Evolutionary conservation across 2,329 filamentous ascomycete genomes (phyloP), one percentile per base, ranked within the genome.

Genomic region (Pyricularia grisea): DNA sequence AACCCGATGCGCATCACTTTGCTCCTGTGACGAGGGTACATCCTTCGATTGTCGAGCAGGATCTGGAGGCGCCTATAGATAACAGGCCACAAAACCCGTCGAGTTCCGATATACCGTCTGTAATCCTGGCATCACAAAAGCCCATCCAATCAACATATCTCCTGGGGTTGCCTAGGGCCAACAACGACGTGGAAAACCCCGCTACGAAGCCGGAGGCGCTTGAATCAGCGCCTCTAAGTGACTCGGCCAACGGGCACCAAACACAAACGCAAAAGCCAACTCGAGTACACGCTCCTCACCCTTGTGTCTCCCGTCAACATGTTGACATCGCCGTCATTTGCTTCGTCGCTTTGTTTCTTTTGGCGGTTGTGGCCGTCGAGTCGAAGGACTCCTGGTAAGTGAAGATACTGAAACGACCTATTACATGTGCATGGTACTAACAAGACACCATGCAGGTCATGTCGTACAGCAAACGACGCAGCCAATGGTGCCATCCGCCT

Each of bases 341-440:
- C 65, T 69, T 78, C 28, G 74, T 75, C 0, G 67, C 74, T 12
- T 71, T 73, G 5, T 79, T 78, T 65, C 65, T 79, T 50, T 25
- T 75, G 28, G 72, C 75, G 9, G 74, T 79, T 28, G 70, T 78
- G 7, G 67, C 71, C 5, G 72, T 77, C 20, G 77, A 78, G 73
- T 72, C 73, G 10, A 76, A 71, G 72, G 71, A 70, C 4, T 66
- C 71, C 10, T 71, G 72, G 77, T 78, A 36, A 69, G 74, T 70
- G 12, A 30, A 31, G 25, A 20, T 31, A 28, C 20, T 17, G 17
- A 25, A 30, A 25, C 4, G 64, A 27, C 4, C 4, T 17, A 27
- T 25, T 28, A 28, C 42, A 61, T n/a, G 12, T 14, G 11, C 58
- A 25, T 28, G 10, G 23, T 61, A 12, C 23, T 28, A 12, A 61